These are phyloP conservation scores for Fabrea salina DNA, from an alignment of 169 alveolate species.

Conservation along the genomic window DNA sequence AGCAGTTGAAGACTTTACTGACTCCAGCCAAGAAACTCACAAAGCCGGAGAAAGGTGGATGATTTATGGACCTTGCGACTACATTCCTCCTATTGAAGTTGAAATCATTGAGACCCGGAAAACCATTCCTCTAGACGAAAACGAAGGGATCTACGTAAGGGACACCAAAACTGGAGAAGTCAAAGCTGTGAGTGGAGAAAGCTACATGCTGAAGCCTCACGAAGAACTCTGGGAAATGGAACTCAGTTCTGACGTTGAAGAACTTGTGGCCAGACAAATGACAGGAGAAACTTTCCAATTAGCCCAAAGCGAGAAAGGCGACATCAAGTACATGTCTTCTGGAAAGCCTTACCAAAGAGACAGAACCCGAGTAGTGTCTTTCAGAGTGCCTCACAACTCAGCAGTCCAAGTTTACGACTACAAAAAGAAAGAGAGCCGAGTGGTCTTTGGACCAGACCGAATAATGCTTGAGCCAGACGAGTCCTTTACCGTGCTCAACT, in stretches of 20 bases:
- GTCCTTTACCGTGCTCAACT: slow-evolving; percentile 51
- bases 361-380: slow-evolving; percentile 43
- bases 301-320: background rate
- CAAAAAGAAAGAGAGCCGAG: slow-evolving; percentile 43
- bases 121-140: slow-evolving; percentile 59
- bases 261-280: slow-evolving; percentile 30
- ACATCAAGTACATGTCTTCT: background rate
- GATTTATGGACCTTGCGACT: slow-evolving; percentile 69
- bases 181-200: slow-evolving; percentile 57
- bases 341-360: slow-evolving; percentile 28
- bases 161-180: slow-evolving; percentile 64
- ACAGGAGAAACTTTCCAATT: slow-evolving; percentile 40
- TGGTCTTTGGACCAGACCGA: slow-evolving; percentile 69
- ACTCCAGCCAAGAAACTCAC: background rate
- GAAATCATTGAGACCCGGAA: slow-evolving; percentile 55
- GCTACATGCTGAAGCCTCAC: slow-evolving; percentile 53
- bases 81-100: slow-evolving; percentile 57
- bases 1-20: slow-evolving; percentile 37
- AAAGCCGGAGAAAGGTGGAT: slow-evolving; percentile 64
- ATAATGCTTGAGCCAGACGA: slow-evolving; percentile 72
- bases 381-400: slow-evolving; percentile 67
- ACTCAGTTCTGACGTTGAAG: slow-evolving; percentile 45
- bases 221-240: slow-evolving; percentile 62
- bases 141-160: slow-evolving; percentile 71
- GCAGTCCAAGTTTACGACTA: slow-evolving; percentile 62